These are phyloP conservation scores for Fusarium pseudocircinatum DNA, from an alignment of 2,329 filamentous ascomycete species.

Conservation along the genomic window DNA sequence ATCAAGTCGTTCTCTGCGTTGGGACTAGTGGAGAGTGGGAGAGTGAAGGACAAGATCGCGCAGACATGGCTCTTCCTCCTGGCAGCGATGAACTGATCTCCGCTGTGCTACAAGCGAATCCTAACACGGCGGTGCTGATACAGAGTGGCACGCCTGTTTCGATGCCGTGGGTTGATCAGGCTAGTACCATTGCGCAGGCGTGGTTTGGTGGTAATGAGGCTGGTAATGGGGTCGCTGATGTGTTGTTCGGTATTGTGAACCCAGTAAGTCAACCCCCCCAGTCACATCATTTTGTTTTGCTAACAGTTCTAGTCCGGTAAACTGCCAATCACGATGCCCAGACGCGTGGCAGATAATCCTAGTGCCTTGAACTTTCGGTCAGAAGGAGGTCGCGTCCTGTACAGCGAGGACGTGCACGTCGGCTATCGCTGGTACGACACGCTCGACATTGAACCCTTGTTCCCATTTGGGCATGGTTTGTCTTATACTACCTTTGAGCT, in stretches of 20 bases:
- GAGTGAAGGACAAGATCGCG: neutral
- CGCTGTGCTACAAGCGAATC: neutral
- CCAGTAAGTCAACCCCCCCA: neutral
- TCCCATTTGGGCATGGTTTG: neutral
- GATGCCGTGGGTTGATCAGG: neutral
- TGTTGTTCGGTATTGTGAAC: neutral
- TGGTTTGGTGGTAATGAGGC: slow-evolving; percentile 7
- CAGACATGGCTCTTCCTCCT: neutral
- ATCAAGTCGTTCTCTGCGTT: neutral
- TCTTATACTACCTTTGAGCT: neutral
- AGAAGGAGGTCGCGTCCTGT: neutral
- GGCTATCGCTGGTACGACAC: slow-evolving; percentile 9
- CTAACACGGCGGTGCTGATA: fast-evolving
- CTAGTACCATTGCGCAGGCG: neutral
- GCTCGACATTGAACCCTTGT: neutral
- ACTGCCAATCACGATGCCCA: neutral
- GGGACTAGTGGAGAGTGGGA: slow-evolving; percentile 5
- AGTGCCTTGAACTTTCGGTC: neutral
- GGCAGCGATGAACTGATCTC: neutral
- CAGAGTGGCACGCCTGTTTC: slow-evolving; percentile 2
- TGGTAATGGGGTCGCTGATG: neutral
- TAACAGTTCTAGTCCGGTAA: no score
- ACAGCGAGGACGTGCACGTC: slow-evolving; percentile 5
- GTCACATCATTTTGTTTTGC: no score
- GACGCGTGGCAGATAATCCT: neutral